Evolutionary conservation across 176 grass and related monocot genomes (phyloP).

Genomic region (Avena sativa): DNA sequence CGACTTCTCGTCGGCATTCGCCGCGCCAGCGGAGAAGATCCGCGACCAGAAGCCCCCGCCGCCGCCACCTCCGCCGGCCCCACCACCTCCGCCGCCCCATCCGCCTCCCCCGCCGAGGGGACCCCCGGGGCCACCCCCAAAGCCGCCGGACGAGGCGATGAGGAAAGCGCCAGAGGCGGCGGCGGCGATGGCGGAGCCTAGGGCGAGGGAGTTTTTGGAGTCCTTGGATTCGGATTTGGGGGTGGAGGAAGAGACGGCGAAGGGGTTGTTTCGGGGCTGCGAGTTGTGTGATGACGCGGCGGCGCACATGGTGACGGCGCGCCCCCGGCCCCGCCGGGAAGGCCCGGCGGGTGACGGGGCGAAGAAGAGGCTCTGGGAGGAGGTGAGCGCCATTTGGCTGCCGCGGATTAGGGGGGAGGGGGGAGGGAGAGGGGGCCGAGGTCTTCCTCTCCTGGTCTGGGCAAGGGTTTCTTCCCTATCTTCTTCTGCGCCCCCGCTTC

Average conservation of each 20-base stretch:
- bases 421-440: neutral
- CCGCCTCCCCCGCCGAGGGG: conserved; percentile 54
- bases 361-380: conserved; percentile 59
- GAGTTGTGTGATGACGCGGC: conserved; percentile 40
- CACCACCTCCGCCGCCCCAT: conserved; percentile 61
- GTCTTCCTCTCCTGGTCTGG: conserved; percentile 11
- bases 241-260: conserved; percentile 35
- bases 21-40: conserved; percentile 60
- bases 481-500: conserved; percentile 15
- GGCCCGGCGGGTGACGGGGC: conserved; percentile 34
- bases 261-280: conserved; percentile 25
- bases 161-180: conserved; percentile 63
- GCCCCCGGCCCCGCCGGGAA: conserved; percentile 21
- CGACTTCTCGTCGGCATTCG: conserved; percentile 69
- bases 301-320: conserved; percentile 33
- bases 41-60: conserved; percentile 76
- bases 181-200: conserved; percentile 51
- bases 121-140: conserved; percentile 57
- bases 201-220: conserved; percentile 56
- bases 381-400: conserved; percentile 52
- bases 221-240: conserved; percentile 43
- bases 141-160: conserved; percentile 52
- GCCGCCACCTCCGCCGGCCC: conserved; percentile 43
- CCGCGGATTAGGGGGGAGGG: conserved; percentile 21
- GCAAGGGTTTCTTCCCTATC: conserved; percentile 41